Base-by-base conservation (phyloP, 139 green algal species). In the Tetradesmus lagerheimii region DNA sequence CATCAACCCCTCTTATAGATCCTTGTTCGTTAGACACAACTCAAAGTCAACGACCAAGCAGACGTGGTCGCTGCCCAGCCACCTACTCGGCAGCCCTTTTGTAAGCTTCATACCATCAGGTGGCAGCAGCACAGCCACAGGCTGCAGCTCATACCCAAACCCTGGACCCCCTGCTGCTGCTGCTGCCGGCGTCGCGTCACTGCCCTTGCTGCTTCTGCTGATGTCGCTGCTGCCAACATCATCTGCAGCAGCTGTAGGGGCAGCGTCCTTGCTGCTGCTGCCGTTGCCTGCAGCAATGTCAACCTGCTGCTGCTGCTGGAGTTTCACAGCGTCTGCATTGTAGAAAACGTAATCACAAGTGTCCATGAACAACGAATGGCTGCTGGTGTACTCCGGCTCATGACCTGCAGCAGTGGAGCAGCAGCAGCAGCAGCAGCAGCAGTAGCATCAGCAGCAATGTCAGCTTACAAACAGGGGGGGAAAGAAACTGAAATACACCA, bases 261-360 rank as follows among this genome's bases (percentile, higher is more conserved):
- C 4, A 9, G 18, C 16, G 38, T 38, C 41, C 43, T 29, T 47
- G 74, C 15, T 64, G 50, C 43, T 50, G 43, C 37, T n/a, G 86
- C 6, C 29, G 8, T 83, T 50, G 27, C 23, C 5, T 27, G 64
- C 38, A 41, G 25, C 27, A 41, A 16, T 11, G 31, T n/a, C 16
- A 34, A 2, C 50, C 66, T 64, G n/a, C 76, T 35, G 34, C 45
- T 34, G 15, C 39, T 89, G 83, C 83, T 87, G 35, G 53, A 27
- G 25, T 18, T 31, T 31, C 0, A 84, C 31, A 25, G 76, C 75
- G 35, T 34, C 34, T 29, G 84, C 80, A 2, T 87, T 92, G 86
- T 92, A 97, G 92, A 93, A 98, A 16, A 97, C 94, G 91, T 96
- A 98, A 81, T 98, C 96, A 14, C 97, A 95, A 9, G 94, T 96